These are phyloP conservation scores for Alternaria arbusti DNA, from an alignment of 2,329 filamentous ascomycete genomes.

Conservation along the genomic window DNA sequence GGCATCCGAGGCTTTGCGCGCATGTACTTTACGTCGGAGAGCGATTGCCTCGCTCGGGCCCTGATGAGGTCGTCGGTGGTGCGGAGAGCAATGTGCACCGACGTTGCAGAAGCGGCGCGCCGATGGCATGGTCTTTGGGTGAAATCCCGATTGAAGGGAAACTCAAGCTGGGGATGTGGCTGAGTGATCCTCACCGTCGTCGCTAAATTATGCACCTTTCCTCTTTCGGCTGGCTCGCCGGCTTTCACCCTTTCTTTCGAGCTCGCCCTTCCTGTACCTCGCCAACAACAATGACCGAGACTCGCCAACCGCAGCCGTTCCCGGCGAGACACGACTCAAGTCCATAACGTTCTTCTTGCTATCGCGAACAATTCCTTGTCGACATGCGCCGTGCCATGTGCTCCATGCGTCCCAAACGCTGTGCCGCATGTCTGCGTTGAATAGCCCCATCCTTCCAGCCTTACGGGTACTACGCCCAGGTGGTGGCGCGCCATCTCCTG, in stretches of 20 bases:
- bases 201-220: not conserved
- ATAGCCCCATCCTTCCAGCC: constrained; percentile 1
- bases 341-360: not conserved
- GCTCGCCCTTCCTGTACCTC: not conserved
- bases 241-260: not conserved
- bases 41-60: not conserved
- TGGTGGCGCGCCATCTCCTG: constrained; percentile 6
- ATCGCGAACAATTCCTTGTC: not conserved
- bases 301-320: not conserved
- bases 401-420: not conserved
- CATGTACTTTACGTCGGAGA: not conserved
- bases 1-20: not conserved
- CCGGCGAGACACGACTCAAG: not conserved
- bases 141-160: not conserved
- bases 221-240: not conserved
- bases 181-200: not conserved
- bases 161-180: not conserved
- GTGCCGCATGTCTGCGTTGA: not conserved
- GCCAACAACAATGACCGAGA: not conserved
- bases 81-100: not conserved
- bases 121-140: not conserved
- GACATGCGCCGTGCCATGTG: not conserved
- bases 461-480: constrained; percentile 4
- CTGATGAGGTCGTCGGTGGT: not conserved
- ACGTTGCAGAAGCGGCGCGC: not conserved